These are phyloP conservation scores for Colletotrichum kahawae DNA, from an alignment of 2,329 filamentous ascomycete genomes.

Conservation along the genomic window DNA sequence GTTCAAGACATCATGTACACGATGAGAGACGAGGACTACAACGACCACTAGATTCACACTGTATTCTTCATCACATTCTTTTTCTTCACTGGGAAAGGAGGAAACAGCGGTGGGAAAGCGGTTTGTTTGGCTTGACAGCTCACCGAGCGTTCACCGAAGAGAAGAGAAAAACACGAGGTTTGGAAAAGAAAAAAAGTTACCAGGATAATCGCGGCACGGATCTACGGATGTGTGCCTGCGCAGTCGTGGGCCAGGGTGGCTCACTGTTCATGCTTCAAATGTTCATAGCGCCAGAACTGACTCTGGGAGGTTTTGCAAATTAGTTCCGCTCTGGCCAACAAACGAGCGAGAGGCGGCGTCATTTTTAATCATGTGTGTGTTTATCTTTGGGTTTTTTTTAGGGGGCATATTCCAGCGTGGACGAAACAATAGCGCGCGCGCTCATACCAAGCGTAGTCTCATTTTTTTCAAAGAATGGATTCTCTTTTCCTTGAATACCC, in stretches of 20 bases:
- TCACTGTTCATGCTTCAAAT: constrained; percentile 18
- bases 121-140: neutral
- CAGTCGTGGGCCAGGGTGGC: constrained; percentile 1
- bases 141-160: neutral
- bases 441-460: neutral
- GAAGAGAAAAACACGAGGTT: neutral
- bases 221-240: neutral
- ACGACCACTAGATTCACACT: constrained; percentile 6
- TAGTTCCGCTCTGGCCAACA: neutral
- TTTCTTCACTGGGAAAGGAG: neutral
- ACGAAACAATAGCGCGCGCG: constrained; percentile 3
- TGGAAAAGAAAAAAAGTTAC: neutral
- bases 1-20: constrained; percentile 62
- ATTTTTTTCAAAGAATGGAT: neutral
- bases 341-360: constrained; percentile 9
- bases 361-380: neutral
- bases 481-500: neutral
- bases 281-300: constrained; percentile 11
- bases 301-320: neutral
- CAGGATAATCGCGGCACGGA: constrained; percentile 7
- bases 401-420: constrained; percentile 10
- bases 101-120: neutral
- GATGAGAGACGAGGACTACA: constrained; percentile 54
- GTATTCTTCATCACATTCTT: neutral
- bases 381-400: neutral